phyloP scores from a whole-genome alignment of 257 asterid genomes.

The Echium plantagineum region DNA sequence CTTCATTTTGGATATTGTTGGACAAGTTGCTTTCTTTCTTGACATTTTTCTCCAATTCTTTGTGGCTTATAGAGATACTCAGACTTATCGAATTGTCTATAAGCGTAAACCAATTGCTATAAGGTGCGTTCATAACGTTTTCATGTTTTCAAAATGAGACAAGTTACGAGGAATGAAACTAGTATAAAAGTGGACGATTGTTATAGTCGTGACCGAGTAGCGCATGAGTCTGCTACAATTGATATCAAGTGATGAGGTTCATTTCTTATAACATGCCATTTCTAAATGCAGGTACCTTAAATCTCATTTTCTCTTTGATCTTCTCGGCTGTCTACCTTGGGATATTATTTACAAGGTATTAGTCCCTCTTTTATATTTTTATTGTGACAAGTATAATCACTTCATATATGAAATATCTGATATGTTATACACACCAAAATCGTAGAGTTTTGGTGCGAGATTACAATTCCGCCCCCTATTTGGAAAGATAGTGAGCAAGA shows the following conservation, averaged over 20 bases:
- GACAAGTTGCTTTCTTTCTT: conserved; percentile 54
- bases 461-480: too few relatives aligned
- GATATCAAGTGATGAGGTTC: too few relatives aligned
- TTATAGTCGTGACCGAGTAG: too few relatives aligned
- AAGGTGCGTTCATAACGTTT: conserved; percentile 22
- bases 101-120: conserved; percentile 42
- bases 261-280: not conserved
- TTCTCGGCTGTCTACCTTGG: conserved; percentile 74
- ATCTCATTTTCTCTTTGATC: conserved; percentile 47
- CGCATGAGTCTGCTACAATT: too few relatives aligned
- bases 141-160: too few relatives aligned
- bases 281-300: conserved; percentile 37
- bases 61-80: conserved; percentile 45
- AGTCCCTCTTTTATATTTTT: not conserved
- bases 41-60: conserved; percentile 52
- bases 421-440: too few relatives aligned
- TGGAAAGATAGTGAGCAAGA: too few relatives aligned
- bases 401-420: too few relatives aligned
- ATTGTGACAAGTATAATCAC: not conserved
- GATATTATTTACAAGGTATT: conserved; percentile 55
- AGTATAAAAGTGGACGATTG: too few relatives aligned
- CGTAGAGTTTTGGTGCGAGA: too few relatives aligned
- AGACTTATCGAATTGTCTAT: conserved; percentile 37
- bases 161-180: too few relatives aligned
- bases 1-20: conserved; percentile 58